Conservation (phyloP, 31 red algal genomes). For the Asparagopsis taxiformis region DNA sequence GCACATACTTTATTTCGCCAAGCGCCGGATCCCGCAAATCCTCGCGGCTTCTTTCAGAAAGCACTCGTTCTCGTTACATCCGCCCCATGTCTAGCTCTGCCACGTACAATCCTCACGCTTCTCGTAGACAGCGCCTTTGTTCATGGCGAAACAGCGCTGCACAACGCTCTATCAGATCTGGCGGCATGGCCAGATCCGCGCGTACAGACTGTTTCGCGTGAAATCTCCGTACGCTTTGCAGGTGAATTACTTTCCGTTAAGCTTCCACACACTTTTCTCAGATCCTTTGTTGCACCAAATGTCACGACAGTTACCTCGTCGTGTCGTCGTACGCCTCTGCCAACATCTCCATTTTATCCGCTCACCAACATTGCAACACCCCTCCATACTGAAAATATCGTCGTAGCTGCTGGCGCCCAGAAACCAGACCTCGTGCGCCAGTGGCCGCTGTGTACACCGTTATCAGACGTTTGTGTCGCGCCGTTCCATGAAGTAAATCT, state of each 20-base stretch:
- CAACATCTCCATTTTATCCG: neutral
- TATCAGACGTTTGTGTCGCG: neutral
- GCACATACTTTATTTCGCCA: constrained; percentile 55
- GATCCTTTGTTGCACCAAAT: constrained; percentile 38
- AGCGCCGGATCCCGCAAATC: constrained; percentile 18
- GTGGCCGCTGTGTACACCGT: constrained; percentile 29
- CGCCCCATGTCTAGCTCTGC: constrained; percentile 21
- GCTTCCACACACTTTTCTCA: constrained; percentile 12
- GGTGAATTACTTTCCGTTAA: constrained; percentile 6
- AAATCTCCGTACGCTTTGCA: constrained; percentile 10
- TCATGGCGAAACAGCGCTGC: constrained; percentile 21
- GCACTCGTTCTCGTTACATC: constrained; percentile 44
- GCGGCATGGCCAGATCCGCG: constrained; percentile 28
- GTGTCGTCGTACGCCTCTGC: neutral
- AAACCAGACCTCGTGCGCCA: constrained; percentile 2
- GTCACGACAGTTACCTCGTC: constrained; percentile 6
- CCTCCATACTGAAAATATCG: neutral
- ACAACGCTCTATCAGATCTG: constrained; percentile 14
- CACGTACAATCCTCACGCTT: constrained; percentile 8
- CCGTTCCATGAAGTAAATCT: constrained; percentile 48
- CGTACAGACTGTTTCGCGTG: neutral
- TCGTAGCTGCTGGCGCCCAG: neutral
- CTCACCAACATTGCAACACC: neutral
- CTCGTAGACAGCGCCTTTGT: constrained; percentile 28
- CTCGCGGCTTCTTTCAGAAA: constrained; percentile 56